Evolutionary conservation across 495 filamentous ascomycete genomes (phyloP), one percentile per base, ranked within the genome.

Genomic region (Neurospora sp.): DNA sequence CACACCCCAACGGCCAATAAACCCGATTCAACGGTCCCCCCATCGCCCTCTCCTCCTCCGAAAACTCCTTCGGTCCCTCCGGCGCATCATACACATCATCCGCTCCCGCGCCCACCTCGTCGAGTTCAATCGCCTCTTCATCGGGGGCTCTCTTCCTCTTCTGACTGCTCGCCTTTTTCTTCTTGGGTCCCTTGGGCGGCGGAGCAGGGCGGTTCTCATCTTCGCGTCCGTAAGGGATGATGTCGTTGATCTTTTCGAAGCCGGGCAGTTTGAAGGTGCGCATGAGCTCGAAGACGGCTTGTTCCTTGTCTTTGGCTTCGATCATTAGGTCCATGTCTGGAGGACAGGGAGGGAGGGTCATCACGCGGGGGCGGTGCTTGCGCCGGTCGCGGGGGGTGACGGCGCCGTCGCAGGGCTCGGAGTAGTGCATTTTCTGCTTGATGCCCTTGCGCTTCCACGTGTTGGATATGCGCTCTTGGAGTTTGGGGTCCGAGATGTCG

Each of bases 251-350:
- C 1, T 83, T 84, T 5, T 95, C 87, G 79, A 90, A 90, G 3
- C 92, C 93, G 0, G 94, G 92, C 1, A 98, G 86, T 73, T 91
- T 93, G 81, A 92, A 97, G 2, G 85, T 96, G 39, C 91, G 85
- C 93, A 97, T 97, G 16, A 98, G 86, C 75, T 97, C 94, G 78
- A 98, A 97, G 0, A 97, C 94, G 0, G 96, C 94, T 81, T 98
- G 96, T 81, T 99, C 96, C 82, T 98, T 99, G 78, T 97, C 95
- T 78, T 98, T 99, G 20, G 96, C 96, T 84, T 99, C 96, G 73
- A 98, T 97, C 96, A 98, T 99, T 14, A 98, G 85, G 79, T 97
- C 96, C 91, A 96, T 95, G 8, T 90, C 89, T 6, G 88, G 84
- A 2, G 90, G 84, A 76, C 94, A 97, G 0, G 95, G 95, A 14